These are phyloP conservation scores for Lactarius akahatsu DNA, from an alignment of 768 basidiomycete genomes.

Conservation along the genomic window DNA sequence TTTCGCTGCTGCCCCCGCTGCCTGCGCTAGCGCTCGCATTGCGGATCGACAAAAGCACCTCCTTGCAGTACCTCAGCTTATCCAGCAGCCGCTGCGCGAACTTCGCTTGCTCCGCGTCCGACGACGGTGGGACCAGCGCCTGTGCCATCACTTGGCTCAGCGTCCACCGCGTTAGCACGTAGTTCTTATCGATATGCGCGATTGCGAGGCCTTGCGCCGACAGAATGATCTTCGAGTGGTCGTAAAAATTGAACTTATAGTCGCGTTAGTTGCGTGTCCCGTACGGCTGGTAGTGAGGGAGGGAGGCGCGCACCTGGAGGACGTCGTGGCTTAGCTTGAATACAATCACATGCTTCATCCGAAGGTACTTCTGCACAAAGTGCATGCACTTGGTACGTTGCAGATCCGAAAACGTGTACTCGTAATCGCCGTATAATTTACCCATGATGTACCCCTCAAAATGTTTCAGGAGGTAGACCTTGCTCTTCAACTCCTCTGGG, in stretches of 20 bases:
- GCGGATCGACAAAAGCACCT: slow-evolving; percentile 71
- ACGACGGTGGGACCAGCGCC: slow-evolving; percentile 41
- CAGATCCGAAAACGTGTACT: slow-evolving; percentile 74
- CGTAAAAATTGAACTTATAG: slow-evolving; percentile 94
- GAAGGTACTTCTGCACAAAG: slow-evolving; percentile 91
- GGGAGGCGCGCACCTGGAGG: slow-evolving; percentile 67
- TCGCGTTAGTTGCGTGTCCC: slow-evolving; percentile 14
- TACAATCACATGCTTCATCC: slow-evolving; percentile 96
- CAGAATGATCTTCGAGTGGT: slow-evolving; percentile 93
- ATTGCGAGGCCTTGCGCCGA: slow-evolving; percentile 76
- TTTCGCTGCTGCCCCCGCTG: slow-evolving; percentile 6
- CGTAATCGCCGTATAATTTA: slow-evolving; percentile 78
- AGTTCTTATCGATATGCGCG: slow-evolving; percentile 90
- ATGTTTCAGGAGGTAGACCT: slow-evolving; percentile 89
- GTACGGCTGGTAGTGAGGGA: slow-evolving; percentile 9
- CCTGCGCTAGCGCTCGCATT: slow-evolving; percentile 48
- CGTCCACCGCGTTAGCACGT: slow-evolving; percentile 70
- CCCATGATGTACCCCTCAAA: slow-evolving; percentile 96
- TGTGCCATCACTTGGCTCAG: slow-evolving; percentile 68
- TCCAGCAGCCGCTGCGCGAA: slow-evolving; percentile 64
- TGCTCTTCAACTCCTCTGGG: slow-evolving; percentile 82
- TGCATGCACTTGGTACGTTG: slow-evolving; percentile 81
- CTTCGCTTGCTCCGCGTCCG: slow-evolving; percentile 58
- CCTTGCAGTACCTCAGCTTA: slow-evolving; percentile 85
- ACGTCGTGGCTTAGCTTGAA: slow-evolving; percentile 96